A percentile compares a stretch with the other conserved stretches of the same genome.
These are phyloP conservation scores for Plasmodium vivax DNA, from an alignment of 169 alveolate genomes.

Conservation along the genomic window DNA sequence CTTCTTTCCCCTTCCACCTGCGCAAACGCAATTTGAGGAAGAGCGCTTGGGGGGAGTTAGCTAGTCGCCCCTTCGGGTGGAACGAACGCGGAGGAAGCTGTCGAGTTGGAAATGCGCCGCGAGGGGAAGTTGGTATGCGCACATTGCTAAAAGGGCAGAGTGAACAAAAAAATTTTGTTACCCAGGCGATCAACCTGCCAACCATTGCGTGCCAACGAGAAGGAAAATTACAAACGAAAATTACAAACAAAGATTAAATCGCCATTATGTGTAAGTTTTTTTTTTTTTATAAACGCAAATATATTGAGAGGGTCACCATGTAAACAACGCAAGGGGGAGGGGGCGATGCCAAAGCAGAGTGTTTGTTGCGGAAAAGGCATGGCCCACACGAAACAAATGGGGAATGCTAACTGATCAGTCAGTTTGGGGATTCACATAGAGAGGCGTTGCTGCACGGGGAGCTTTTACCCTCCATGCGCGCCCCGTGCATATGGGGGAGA, in stretches of 20 bases:
- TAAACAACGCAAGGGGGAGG: background rate
- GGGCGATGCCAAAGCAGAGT: background rate
- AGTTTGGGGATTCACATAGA: background rate
- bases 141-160: background rate
- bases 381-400: background rate
- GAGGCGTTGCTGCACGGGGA: background rate
- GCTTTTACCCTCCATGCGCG: background rate
- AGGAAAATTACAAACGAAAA: background rate
- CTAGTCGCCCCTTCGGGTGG: background rate
- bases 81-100: background rate
- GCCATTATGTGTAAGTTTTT: background rate
- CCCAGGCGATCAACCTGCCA: background rate
- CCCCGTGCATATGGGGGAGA: background rate
- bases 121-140: background rate
- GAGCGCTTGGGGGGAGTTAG: background rate
- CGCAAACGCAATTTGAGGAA: background rate
- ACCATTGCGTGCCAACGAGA: background rate
- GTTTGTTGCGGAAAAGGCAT: background rate
- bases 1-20: background rate
- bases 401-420: background rate
- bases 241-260: too few relatives aligned
- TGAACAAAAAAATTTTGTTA: background rate
- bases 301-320: background rate
- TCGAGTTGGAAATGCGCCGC: background rate
- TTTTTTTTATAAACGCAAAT: background rate